Conservation (phyloP, 2,329 filamentous ascomycete genomes). For the Fusarium sacchari region DNA sequence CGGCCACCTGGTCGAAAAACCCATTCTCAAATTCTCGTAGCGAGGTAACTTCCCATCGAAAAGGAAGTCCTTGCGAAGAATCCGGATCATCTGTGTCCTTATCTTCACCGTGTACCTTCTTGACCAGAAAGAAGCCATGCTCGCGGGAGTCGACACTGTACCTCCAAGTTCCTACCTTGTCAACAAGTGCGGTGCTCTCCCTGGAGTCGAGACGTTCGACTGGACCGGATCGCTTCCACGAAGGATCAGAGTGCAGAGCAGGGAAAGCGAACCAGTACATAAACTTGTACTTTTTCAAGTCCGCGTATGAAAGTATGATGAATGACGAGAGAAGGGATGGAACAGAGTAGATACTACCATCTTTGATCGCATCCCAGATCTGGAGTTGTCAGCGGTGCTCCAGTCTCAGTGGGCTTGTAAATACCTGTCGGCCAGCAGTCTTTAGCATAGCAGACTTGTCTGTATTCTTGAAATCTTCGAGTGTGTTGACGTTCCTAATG, state of each 20-base stretch:
- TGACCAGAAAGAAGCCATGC: slow-evolving; percentile 95
- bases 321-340: slow-evolving; percentile 93
- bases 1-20: slow-evolving; percentile 80
- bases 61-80: slow-evolving; percentile 62
- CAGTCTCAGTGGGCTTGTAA: background rate
- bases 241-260: slow-evolving; percentile 86
- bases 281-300: slow-evolving; percentile 97
- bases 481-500: slow-evolving; percentile 95
- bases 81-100: slow-evolving; percentile 62
- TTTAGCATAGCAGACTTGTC: slow-evolving; percentile 84
- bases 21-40: slow-evolving; percentile 83
- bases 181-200: slow-evolving; percentile 83
- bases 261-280: slow-evolving; percentile 99
- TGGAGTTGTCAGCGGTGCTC: slow-evolving; percentile 51
- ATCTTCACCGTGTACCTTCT: slow-evolving; percentile 66
- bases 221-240: slow-evolving; percentile 74
- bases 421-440: slow-evolving; percentile 80
- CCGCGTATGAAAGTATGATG: slow-evolving; percentile 88
- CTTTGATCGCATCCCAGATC: slow-evolving; percentile 98
- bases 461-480: slow-evolving; percentile 88
- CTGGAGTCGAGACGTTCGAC: slow-evolving; percentile 66
- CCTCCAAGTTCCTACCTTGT: slow-evolving; percentile 87
- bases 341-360: slow-evolving; percentile 94
- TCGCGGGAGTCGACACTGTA: slow-evolving; percentile 84
- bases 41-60: slow-evolving; percentile 80